Evolutionary conservation across 495 filamentous ascomycete species (phyloP), one percentile per base, ranked within the genome.

Genomic region (Pyrenula aspistea): DNA sequence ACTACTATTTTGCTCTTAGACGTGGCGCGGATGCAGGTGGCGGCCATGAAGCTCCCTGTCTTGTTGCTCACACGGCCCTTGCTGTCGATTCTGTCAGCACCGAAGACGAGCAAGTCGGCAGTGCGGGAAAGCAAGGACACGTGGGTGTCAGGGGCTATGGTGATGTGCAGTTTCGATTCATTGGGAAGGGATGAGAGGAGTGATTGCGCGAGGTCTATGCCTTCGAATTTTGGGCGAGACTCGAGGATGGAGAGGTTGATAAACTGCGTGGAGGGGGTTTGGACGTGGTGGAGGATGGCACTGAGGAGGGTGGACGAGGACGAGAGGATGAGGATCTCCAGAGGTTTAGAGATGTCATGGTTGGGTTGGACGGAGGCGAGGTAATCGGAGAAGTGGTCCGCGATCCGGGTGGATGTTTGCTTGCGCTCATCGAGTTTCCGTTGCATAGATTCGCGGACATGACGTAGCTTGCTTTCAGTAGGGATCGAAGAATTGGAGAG

Each of bases 201-300:
- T 0, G 70, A 71, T 0, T 71, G 70, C 1, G 79, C 78, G 24
- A 85, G 66, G 12, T 70, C 74, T 4, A 80, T 78, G 11, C 85
- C 85, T 67, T 88, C 85, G 59, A 70, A 85, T 4, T 82, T 70
- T 0, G 84, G 85, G 2, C 84, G 73, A 3, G 85, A 86, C 57
- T 88, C 85, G 1, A 88, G 71, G 21, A 88, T 66, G 2, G 71
- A 77, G 20, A 87, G 60, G 50, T 83, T 77, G 23, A 87, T 42
- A 15, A 15, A 15, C 31, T 42, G 31, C 15, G 31, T 4, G 31
- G 31, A 8, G 31, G 31, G 31, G 31, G 31, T 4, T 4, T 42
- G 31, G 4, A 63, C 67, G 10, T 67, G 65, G 22, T 70, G 65
- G 0, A 72, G 24, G 21, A 76, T 68, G 23, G 65, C 65, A 36